Evolutionary conservation across 2,329 filamentous ascomycete genomes (phyloP), one percentile per base, ranked within the genome.

Genomic region (Xylaria sp.): DNA sequence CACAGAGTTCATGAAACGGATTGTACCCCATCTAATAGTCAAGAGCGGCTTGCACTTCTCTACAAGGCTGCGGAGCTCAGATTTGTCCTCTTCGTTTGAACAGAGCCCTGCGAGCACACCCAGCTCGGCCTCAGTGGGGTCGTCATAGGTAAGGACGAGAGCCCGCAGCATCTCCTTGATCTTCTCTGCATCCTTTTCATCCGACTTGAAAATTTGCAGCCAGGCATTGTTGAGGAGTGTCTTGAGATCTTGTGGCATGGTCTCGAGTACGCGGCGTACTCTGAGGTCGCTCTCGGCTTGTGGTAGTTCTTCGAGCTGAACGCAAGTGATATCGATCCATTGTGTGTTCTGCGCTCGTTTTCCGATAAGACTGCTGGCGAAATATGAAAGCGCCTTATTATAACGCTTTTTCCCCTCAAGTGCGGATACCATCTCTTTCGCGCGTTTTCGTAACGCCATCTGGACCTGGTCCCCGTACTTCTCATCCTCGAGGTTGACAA

Each of bases 261-360:
- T 69, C 41, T 76, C 74, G 2, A 76, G 63, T 7, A 73, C 60
- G 7, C 66, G 67, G 7, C 74, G 71, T 26, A 76, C 72, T 41
- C 65, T 67, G 1, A 76, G 62, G 16, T 76, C 73, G n/a, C 66
- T 72, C 13, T 72, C 66, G 1, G 67, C 64, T 7, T 69, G 65
- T 1, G 73, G 70, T 2, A 76, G 63, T 17, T 74, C 72, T n/a
- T 71, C 64, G 1, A 76, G 69, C 19, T 75, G 73, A 45, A 75
- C 69, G 26, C 71, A 74, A 1, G 74, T 73, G 2, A 76, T 75
- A 21, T 76, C 74, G 22, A 76, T 75, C 74, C 74, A 76, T 22
- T 75, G 73, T 0, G 72, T 75, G 44, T 74, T 76, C 7, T 75
- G 72, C 0, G 74, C 74, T 26, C 74, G 66, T 34, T 68, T 73